phyloP scores from a whole-genome alignment of 2,329 filamentous ascomycete species.

The Fusarium sp. region DNA sequence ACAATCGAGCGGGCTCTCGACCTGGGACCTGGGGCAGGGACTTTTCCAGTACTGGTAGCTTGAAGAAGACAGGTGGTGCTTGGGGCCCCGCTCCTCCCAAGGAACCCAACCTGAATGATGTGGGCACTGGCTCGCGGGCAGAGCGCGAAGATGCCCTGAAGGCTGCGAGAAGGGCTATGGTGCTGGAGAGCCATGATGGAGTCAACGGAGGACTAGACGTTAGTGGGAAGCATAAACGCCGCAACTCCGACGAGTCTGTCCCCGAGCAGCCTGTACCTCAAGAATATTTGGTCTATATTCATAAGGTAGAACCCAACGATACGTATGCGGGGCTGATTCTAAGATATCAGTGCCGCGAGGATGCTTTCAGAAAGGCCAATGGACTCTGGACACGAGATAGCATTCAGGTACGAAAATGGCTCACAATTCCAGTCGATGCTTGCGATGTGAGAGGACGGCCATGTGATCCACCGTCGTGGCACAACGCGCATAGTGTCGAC shows the following conservation, averaged over 20 bases:
- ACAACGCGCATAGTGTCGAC: conserved; percentile 60
- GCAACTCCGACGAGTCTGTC: conserved; percentile 75
- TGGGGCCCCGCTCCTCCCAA: conserved; percentile 66
- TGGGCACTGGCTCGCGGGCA: conserved; percentile 67
- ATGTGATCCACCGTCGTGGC: conserved; percentile 66
- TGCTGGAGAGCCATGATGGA: conserved; percentile 72
- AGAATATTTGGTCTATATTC: conserved; percentile 89
- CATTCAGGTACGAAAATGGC: conserved; percentile 83
- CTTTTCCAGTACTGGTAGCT: conserved; percentile 30
- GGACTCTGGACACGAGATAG: conserved; percentile 95
- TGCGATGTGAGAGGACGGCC: conserved; percentile 85
- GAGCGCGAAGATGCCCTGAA: conserved; percentile 68
- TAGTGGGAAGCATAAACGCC: conserved; percentile 70
- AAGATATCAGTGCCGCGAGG: conserved; percentile 87
- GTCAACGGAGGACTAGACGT: conserved; percentile 71
- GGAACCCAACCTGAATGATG: conserved; percentile 59
- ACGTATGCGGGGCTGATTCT: conserved; percentile 93
- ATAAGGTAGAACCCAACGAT: conserved; percentile 84
- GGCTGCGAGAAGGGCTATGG: conserved; percentile 68
- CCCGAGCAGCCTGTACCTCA: conserved; percentile 69
- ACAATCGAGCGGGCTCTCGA: conserved; percentile 39
- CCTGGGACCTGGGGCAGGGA: conserved; percentile 39
- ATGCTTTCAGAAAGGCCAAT: conserved; percentile 87
- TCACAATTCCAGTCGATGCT: conserved; percentile 89
- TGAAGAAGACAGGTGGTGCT: conserved; percentile 39